phyloP scores from a whole-genome alignment of 345 rosid genomes.

The Erodium maritimum region DNA sequence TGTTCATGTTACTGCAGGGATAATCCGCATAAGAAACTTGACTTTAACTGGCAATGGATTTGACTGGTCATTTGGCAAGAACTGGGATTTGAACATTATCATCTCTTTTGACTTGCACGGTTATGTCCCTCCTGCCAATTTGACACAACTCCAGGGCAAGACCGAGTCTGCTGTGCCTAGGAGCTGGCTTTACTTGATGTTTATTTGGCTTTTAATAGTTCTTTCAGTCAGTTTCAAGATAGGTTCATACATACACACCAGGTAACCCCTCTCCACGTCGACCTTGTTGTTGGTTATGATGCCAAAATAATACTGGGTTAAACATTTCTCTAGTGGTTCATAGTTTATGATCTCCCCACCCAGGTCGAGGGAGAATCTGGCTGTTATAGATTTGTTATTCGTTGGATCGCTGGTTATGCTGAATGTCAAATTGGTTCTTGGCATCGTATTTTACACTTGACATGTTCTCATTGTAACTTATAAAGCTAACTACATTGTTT shows the following conservation, averaged over 20 bases:
- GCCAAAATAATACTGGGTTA: constrained; percentile 3
- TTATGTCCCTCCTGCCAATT: constrained; percentile 8
- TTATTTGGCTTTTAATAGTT: constrained; percentile 55
- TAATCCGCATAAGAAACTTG: constrained; percentile 53
- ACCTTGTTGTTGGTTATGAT: constrained; percentile 3
- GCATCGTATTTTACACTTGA: neutral
- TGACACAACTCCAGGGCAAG: constrained; percentile 23
- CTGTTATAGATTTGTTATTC: neutral
- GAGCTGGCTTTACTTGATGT: constrained; percentile 34
- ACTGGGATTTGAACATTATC: constrained; percentile 37
- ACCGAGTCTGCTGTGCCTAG: constrained; percentile 23
- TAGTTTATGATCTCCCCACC: too few species aligned
- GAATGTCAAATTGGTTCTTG: neutral
- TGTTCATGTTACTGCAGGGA: constrained; percentile 60
- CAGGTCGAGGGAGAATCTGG: neutral
- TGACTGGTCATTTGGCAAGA: constrained; percentile 56
- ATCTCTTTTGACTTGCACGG: constrained; percentile 39
- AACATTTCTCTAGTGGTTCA: too few species aligned
- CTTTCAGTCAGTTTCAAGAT: constrained; percentile 57
- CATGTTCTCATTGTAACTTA: neutral
- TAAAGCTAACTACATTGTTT: neutral
- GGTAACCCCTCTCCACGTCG: constrained; percentile 17
- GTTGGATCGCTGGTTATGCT: neutral
- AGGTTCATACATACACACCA: constrained; percentile 36
- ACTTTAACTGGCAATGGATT: constrained; percentile 22